Evolutionary conservation across 306 rosid species (phyloP).

Genomic region (Senna siamea): DNA sequence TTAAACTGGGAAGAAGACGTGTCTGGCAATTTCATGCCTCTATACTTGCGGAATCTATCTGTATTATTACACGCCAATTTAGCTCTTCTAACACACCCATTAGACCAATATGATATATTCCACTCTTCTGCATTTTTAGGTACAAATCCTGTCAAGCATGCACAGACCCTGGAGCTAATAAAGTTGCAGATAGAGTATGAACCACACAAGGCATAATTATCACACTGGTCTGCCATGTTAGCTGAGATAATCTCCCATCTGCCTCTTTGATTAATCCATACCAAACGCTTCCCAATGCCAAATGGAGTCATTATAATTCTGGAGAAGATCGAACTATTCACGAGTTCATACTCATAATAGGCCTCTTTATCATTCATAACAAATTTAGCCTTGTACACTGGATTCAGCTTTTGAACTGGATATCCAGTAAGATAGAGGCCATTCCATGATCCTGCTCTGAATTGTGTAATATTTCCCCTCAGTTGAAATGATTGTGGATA

Average conservation of each 20-base stretch:
- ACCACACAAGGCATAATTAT: slow-evolving; percentile 46
- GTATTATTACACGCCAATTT: slow-evolving; percentile 14
- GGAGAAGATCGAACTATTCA: slow-evolving; percentile 16
- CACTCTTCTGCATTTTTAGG: slow-evolving; percentile 22
- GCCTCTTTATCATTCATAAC: slow-evolving; percentile 27
- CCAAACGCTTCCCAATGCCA: slow-evolving; percentile 28
- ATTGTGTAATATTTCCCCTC: not conserved
- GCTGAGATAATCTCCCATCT: slow-evolving; percentile 21
- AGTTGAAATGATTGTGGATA: slow-evolving; percentile 24
- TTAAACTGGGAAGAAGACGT: slow-evolving; percentile 30
- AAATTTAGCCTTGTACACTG: slow-evolving; percentile 9
- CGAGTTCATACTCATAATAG: slow-evolving; percentile 6
- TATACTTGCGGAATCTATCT: slow-evolving; percentile 32
- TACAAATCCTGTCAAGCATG: slow-evolving; percentile 38
- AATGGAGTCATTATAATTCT: not conserved
- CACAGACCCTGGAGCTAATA: slow-evolving; percentile 20
- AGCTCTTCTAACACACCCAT: slow-evolving; percentile 32
- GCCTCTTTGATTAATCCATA: slow-evolving; percentile 15
- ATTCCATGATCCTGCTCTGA: slow-evolving; percentile 39
- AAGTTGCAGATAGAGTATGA: slow-evolving; percentile 31
- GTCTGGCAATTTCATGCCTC: slow-evolving; percentile 40
- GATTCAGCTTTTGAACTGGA: slow-evolving; percentile 6
- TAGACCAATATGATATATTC: slow-evolving; percentile 34
- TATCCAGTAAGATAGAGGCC: slow-evolving; percentile 23
- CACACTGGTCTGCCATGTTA: slow-evolving; percentile 35